These are phyloP conservation scores for Ustilago lituana DNA, from an alignment of 1,284 basidiomycete species.

Conservation along the genomic window DNA sequence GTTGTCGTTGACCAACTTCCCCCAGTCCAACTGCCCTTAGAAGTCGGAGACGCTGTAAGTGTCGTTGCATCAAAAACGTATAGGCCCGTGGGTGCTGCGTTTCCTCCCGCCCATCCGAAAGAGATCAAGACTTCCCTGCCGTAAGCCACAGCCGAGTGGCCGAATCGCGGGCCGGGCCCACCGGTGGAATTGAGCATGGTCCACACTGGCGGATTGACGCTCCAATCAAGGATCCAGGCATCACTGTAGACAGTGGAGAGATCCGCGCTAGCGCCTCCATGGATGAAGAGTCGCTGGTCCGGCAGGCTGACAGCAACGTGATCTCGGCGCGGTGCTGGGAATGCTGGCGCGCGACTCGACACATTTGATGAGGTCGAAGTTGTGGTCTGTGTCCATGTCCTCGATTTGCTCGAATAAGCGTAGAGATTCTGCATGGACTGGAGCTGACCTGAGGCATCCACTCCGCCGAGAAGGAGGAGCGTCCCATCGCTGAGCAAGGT, in stretches of 20 bases:
- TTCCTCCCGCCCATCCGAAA: slow-evolving; percentile 54
- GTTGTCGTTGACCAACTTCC: slow-evolving; percentile 46
- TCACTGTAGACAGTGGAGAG: slow-evolving; percentile 55
- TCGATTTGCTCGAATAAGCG: slow-evolving; percentile 33
- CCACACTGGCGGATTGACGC: slow-evolving; percentile 54
- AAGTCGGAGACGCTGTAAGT: slow-evolving; percentile 5
- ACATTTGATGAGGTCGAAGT: slow-evolving; percentile 7
- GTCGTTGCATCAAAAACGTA: slow-evolving; percentile 51
- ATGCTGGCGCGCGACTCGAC: neutral
- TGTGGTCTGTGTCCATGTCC: slow-evolving; percentile 38
- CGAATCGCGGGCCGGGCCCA: slow-evolving; percentile 54
- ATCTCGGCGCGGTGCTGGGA: slow-evolving; percentile 51
- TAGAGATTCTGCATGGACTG: slow-evolving; percentile 49
- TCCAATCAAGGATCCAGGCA: slow-evolving; percentile 63
- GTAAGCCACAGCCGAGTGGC: slow-evolving; percentile 58
- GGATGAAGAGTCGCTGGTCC: slow-evolving; percentile 54
- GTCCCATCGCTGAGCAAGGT: slow-evolving; percentile 60
- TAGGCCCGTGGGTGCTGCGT: slow-evolving; percentile 43
- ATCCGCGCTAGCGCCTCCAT: slow-evolving; percentile 58
- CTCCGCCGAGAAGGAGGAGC: slow-evolving; percentile 53
- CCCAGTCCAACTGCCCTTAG: slow-evolving; percentile 44
- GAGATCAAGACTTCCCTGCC: slow-evolving; percentile 51
- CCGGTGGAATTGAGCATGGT: slow-evolving; percentile 28
- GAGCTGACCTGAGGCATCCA: slow-evolving; percentile 40
- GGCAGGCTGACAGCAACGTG: slow-evolving; percentile 60